Evolutionary conservation across 176 grass and related monocot genomes (phyloP), one percentile per base, ranked within the genome.

Genomic region (Paspalum notatum): DNA sequence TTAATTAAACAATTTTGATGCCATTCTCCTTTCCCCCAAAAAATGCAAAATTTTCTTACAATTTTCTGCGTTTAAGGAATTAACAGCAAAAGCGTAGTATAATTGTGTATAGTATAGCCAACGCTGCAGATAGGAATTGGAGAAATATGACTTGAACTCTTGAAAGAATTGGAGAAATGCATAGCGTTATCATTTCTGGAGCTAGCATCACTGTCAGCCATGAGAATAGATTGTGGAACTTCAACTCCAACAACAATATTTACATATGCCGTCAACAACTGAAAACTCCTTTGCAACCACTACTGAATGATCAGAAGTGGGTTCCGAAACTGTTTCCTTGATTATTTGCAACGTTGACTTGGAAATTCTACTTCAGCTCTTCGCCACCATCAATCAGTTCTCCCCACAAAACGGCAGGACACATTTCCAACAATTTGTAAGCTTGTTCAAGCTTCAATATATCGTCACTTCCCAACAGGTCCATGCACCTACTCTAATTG

Each of bases 221-320:
- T 50, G 68, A 71, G 13, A 9, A 32, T 63, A 53, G 3, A 47
- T 26, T 20, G n/a, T 75, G 14, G 7, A 20, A 60, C 4, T 9
- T 18, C 2, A 71, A 9, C 38, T 84, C 61, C 48, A 56, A 49
- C 43, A 22, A 49, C 38, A 15, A 32, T 2, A 32, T 32, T 32
- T 2, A 66, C 5, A 56, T 68, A 83, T 22, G 63, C 47, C 9
- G 47, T 2, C 66, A 70, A 48, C 20, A 20, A 83, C 24, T 58
- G 25, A 49, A 58, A 68, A 4, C 57, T 84, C 21, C 54, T 20
- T n/a, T 43, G 24, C 64, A 71, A n/a, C 37, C 51, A 40, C n/a
- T 53, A 27, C 46, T 6, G 9, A 40, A 39, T 82, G 57, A 74
- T 64, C 69, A 68, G 25, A 47, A 9, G 16, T 83, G 49, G 41